Conservation (phyloP, 2,329 filamentous ascomycete genomes). For the Ophiostoma triangulosporum region DNA sequence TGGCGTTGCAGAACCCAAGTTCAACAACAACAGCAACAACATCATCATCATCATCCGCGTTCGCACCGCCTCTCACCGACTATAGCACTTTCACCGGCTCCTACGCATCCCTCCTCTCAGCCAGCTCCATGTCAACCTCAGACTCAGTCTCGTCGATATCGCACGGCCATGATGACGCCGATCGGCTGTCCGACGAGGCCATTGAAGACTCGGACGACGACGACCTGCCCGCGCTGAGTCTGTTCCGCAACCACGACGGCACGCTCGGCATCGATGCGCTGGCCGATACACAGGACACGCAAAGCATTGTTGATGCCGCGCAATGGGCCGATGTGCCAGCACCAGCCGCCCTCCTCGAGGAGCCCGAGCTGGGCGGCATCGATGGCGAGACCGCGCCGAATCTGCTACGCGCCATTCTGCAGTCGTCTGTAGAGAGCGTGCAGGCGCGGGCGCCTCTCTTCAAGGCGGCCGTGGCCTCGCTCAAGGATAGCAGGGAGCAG, state of each 20-base stretch:
- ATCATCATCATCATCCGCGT: background rate
- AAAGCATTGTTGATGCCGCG: background rate
- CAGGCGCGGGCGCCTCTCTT: constrained; percentile 21
- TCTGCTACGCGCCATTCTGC: constrained; percentile 23
- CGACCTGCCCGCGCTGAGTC: background rate
- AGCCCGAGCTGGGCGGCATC: constrained; percentile 18
- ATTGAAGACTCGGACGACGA: constrained; percentile 16
- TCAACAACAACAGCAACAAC: background rate
- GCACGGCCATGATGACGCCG: background rate
- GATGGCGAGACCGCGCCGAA: constrained; percentile 17
- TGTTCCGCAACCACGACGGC: background rate
- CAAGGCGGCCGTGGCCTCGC: background rate
- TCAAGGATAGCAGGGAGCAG: background rate
- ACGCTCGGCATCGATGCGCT: background rate
- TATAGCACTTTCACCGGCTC: background rate
- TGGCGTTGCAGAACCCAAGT: background rate
- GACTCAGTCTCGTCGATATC: background rate
- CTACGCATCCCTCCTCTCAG: background rate
- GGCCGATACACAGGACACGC: background rate
- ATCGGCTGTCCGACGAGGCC: background rate
- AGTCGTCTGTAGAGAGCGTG: constrained; percentile 32
- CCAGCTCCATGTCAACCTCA: background rate
- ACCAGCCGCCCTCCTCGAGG: constrained; percentile 27
- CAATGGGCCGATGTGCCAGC: constrained; percentile 33
- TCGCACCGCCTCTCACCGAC: background rate